A percentile compares a stretch with the other conserved stretches of the same genome.
These are phyloP conservation scores for Albizia julibrissin DNA, from an alignment of 306 rosid species.

Conservation along the genomic window DNA sequence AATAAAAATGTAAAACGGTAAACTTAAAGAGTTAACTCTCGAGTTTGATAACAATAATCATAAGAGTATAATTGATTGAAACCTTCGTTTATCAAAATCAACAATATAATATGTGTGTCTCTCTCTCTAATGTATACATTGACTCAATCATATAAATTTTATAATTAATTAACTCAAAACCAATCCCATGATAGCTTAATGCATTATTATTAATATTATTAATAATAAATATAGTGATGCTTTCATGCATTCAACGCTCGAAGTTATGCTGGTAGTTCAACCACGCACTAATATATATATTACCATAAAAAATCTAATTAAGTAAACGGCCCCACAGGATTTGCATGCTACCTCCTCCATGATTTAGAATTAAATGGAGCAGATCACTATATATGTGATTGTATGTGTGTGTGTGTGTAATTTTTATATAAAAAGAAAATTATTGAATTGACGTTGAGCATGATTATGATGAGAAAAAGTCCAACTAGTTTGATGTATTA, in stretches of 20 bases:
- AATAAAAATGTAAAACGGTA: no score
- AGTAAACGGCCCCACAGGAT: slow-evolving; percentile 10
- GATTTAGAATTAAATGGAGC: slow-evolving; percentile 30
- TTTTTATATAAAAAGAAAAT: no score
- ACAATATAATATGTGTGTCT: neutral
- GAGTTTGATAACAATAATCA: no score
- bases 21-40: no score
- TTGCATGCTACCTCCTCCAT: slow-evolving; percentile 27
- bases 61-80: no score
- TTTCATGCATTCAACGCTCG: slow-evolving; percentile 10
- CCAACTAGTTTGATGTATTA: slow-evolving; percentile 15
- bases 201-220: no score
- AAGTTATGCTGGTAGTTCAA: slow-evolving; percentile 52
- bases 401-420: neutral
- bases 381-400: neutral
- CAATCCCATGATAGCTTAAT: neutral
- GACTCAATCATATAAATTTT: neutral
- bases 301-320: slow-evolving; percentile 11
- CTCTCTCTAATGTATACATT: neutral
- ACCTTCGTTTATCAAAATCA: neutral
- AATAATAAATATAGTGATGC: slow-evolving; percentile 13
- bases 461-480: slow-evolving; percentile 20
- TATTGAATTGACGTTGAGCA: slow-evolving; percentile 13
- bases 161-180: neutral
- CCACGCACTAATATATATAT: slow-evolving; percentile 37